Evolutionary conservation across 306 rosid species (phyloP).

Genomic region (Pachyrhizus erosus): DNA sequence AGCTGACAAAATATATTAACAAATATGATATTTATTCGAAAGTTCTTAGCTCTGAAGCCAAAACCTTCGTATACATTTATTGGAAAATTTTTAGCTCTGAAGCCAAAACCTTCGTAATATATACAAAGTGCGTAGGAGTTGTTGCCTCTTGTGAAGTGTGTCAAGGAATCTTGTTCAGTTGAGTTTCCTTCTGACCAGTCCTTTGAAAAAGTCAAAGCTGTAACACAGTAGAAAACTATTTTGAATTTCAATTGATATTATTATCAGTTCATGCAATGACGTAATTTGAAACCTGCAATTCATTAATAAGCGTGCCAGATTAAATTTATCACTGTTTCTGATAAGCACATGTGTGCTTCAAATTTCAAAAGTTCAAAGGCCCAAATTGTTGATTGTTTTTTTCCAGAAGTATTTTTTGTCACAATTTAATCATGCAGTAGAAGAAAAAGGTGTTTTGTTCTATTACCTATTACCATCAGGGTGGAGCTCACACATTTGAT

Average conservation of each 20-base stretch:
- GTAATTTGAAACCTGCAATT: background rate
- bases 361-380: conserved; percentile 13
- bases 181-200: conserved; percentile 77
- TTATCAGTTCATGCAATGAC: conserved; percentile 33
- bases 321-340: conserved; percentile 28
- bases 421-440: conserved; percentile 30
- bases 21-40: conserved; percentile 19
- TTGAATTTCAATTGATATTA: conserved; percentile 22
- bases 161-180: conserved; percentile 52
- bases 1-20: background rate
- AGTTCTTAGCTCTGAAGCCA: conserved; percentile 9
- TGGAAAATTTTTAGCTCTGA: conserved; percentile 4
- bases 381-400: conserved; percentile 16
- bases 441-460: conserved; percentile 26
- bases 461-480: conserved; percentile 93
- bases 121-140: conserved; percentile 37
- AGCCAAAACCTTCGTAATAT: conserved; percentile 29
- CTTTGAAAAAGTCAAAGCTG: conserved; percentile 87
- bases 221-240: conserved; percentile 36
- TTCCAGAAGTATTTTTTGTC: conserved; percentile 15
- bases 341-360: background rate
- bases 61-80: conserved; percentile 23
- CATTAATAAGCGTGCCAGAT: background rate
- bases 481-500: conserved; percentile 88
- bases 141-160: conserved; percentile 46